Conservation (phyloP, 768 basidiomycete genomes). For the Leccinum barrowsii region DNA sequence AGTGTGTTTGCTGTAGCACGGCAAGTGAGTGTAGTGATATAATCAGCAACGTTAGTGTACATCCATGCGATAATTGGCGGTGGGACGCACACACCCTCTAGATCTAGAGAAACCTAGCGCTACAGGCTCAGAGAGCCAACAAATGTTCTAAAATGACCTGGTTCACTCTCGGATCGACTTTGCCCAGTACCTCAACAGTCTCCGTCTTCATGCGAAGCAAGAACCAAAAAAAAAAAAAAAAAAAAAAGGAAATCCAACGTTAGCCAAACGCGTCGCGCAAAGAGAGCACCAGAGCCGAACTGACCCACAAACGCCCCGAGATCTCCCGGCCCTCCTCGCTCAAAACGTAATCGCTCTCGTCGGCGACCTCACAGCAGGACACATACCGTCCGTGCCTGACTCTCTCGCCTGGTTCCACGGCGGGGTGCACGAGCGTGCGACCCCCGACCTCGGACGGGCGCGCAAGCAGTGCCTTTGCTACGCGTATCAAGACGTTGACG, state of each 20-base stretch:
- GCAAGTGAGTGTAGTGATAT: background rate
- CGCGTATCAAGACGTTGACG: background rate
- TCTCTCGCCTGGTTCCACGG: slow-evolving; percentile 24
- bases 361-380: slow-evolving; percentile 21
- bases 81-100: background rate
- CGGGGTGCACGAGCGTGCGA: slow-evolving; percentile 34
- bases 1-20: background rate
- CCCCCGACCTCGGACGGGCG: slow-evolving; percentile 34
- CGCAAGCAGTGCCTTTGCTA: slow-evolving; percentile 23
- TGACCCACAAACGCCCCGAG: slow-evolving; percentile 34
- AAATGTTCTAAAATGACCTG: slow-evolving; percentile 25
- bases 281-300: background rate
- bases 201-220: slow-evolving; percentile 22
- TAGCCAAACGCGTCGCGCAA: background rate
- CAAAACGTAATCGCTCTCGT: slow-evolving; percentile 33
- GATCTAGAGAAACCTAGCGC: background rate
- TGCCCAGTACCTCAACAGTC: slow-evolving; percentile 24
- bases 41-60: background rate
- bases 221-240: too few species aligned
- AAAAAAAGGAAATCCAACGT: background rate
- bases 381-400: slow-evolving; percentile 30
- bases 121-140: slow-evolving; percentile 7
- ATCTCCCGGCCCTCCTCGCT: slow-evolving; percentile 29
- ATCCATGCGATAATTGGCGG: background rate
- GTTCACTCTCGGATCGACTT: slow-evolving; percentile 28